Percentiles rank a stretch among this genome's conserved stretches.
phyloP scores from a whole-genome alignment of 2,329 filamentous ascomycete species.

The Raffaelea arxii region DNA sequence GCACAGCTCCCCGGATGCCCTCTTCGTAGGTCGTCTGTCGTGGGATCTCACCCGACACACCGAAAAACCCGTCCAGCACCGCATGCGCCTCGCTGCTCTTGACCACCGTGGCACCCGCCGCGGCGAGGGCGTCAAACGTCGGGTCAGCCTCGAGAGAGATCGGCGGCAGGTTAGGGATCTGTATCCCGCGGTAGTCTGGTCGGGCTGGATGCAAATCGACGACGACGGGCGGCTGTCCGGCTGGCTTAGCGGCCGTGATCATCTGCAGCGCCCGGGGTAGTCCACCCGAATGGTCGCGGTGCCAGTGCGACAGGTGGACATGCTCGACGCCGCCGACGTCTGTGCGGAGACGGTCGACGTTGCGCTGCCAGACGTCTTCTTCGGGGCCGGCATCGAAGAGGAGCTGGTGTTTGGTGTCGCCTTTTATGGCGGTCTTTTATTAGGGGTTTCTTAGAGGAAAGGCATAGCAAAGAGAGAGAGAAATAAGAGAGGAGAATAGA shows the following conservation, averaged over 20 bases:
- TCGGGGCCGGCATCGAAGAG: slow-evolving; percentile 46
- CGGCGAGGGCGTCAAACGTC: slow-evolving; percentile 34
- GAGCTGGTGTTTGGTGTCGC: slow-evolving; percentile 31
- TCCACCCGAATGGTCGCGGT: slow-evolving; percentile 44
- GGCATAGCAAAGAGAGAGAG: background rate
- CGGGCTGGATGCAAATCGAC: slow-evolving; percentile 43
- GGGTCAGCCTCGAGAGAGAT: slow-evolving; percentile 44
- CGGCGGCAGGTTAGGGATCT: slow-evolving; percentile 23
- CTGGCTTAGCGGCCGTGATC: slow-evolving; percentile 30
- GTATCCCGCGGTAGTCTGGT: slow-evolving; percentile 39
- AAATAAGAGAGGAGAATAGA: too few relatives aligned
- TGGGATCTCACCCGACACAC: slow-evolving; percentile 44
- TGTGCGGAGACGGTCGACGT: slow-evolving; percentile 31
- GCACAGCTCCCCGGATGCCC: slow-evolving; percentile 33
- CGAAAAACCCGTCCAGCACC: slow-evolving; percentile 38
- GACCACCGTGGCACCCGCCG: slow-evolving; percentile 28
- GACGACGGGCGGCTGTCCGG: slow-evolving; percentile 19
- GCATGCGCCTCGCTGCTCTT: slow-evolving; percentile 30
- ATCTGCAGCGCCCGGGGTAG: slow-evolving; percentile 37
- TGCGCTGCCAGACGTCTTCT: slow-evolving; percentile 39
- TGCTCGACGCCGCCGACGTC: slow-evolving; percentile 33
- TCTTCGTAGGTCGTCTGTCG: slow-evolving; percentile 37
- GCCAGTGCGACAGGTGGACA: slow-evolving; percentile 43
- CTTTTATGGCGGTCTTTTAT: slow-evolving; percentile 35
- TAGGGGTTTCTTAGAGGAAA: too few relatives aligned